Base-by-base conservation (phyloP, 139 green algal species). In the Microglena sp. region DNA sequence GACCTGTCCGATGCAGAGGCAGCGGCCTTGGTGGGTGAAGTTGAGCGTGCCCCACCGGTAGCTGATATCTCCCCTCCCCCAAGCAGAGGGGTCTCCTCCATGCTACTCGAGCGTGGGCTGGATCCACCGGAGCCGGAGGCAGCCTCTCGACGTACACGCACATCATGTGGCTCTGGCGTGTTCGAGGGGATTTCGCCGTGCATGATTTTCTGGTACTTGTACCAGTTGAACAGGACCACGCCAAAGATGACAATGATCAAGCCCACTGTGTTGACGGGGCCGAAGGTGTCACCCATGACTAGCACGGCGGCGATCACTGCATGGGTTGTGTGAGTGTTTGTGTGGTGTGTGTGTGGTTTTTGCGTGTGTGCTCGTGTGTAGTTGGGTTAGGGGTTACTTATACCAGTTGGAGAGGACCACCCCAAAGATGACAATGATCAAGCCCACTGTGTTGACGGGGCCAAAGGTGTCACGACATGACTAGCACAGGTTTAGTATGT, bases 381-480 rank as follows among this genome's bases (percentile, higher is more conserved):
- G n/a, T n/a, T n/a, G n/a, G n/a, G n/a, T n/a, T n/a, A n/a, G n/a
- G n/a, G n/a, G n/a, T n/a, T n/a, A n/a, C 77, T 95, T 95, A 55
- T 85, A 69, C 3, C 62, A 76, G 69, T 95, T 95, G 83, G 90
- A 95, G 11, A 94, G 74, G n/a, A 80, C 62, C 62, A 95, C 90
- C 1, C 90, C 90, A 3, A 65, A 2, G 32, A 96, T 84, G 1
- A 95, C 81, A 8, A 97, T 74, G 1, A 66, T 69, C 50, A 97
- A 75, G 5, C 90, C 90, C 11, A 90, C 22, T 1, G 40, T 82
- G 70, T 96, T 97, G 55, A 95, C n/a, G 40, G 11, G 15, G 40
- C 40, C 11, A 15, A 24, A 50, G 40, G 40, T 11, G 40, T 50
- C 11, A 11, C 11, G 11, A 11, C 40, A 11, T 50, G 40, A 11